These are phyloP conservation scores for Aspergillus sp. DNA, from an alignment of 2,329 filamentous ascomycete species.

Conservation along the genomic window DNA sequence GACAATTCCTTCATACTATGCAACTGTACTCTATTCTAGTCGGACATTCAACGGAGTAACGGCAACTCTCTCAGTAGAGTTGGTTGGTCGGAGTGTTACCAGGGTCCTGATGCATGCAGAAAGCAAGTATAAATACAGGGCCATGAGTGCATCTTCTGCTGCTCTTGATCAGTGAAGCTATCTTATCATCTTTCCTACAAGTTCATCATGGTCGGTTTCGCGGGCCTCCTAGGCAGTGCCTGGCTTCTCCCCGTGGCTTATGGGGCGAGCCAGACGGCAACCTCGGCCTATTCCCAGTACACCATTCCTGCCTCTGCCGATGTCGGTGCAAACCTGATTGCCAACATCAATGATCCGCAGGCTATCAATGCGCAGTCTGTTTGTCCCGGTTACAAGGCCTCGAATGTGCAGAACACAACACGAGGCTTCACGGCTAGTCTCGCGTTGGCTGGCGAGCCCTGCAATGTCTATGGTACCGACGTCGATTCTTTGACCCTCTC, in stretches of 20 bases:
- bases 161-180: too few species aligned
- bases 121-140: too few species aligned
- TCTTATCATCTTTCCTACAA: too few species aligned
- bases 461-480: conserved; percentile 76
- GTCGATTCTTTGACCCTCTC: conserved; percentile 61
- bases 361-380: conserved; percentile 59
- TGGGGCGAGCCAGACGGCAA: conserved; percentile 15
- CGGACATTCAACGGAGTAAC: too few species aligned
- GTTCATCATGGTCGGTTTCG: conserved; percentile 18
- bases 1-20: background rate
- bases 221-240: conserved; percentile 13
- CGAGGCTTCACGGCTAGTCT: conserved; percentile 50
- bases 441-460: conserved; percentile 49
- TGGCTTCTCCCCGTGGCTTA: conserved; percentile 22
- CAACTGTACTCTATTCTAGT: too few species aligned
- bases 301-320: conserved; percentile 47
- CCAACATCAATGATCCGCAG: conserved; percentile 61
- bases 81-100: too few species aligned
- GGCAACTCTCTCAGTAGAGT: too few species aligned
- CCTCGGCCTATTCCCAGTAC: conserved; percentile 29
- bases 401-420: conserved; percentile 41
- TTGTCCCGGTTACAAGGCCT: conserved; percentile 59
- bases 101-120: too few species aligned
- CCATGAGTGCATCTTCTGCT: too few species aligned
- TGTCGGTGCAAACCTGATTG: conserved; percentile 46